Percentiles rank a stretch among this genome's conserved stretches.
Evolutionary conservation across 345 rosid genomes (phyloP).

Genomic region (Raphanus sativus): DNA sequence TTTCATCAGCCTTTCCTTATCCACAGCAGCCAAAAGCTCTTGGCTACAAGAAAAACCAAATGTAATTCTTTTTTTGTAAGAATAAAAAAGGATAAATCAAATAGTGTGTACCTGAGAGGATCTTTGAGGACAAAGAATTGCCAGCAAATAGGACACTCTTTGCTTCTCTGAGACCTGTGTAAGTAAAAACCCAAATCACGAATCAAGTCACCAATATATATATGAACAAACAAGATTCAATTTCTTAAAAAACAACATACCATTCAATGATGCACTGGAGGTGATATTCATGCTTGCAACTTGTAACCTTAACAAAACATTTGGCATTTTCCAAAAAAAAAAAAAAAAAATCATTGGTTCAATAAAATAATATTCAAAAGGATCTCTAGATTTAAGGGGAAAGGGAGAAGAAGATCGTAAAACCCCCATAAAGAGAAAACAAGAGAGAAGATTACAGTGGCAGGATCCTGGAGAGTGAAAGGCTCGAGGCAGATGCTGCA

Average conservation of each 20-base stretch:
- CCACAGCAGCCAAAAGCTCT: conserved; percentile 77
- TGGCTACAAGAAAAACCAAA: conserved; percentile 47
- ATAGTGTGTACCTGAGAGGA: conserved; percentile 55
- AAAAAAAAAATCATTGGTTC: neutral
- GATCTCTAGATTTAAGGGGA: neutral
- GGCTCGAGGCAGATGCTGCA: conserved; percentile 93
- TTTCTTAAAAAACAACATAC: conserved; percentile 31
- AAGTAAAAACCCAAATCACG: neutral
- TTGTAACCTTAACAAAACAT: conserved; percentile 53
- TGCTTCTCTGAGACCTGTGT: conserved; percentile 91
- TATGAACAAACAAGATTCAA: neutral
- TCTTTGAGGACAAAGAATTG: conserved; percentile 65
- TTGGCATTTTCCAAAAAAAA: neutral
- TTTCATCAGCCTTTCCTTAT: conserved; percentile 55
- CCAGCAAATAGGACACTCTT: conserved; percentile 95
- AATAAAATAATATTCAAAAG: conserved; percentile 2
- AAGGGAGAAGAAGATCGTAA: neutral
- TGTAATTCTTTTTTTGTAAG: neutral
- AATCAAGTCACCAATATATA: neutral
- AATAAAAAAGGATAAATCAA: neutral
- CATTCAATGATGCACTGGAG: conserved; percentile 96
- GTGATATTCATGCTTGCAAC: conserved; percentile 94
- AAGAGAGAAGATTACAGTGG: conserved; percentile 47
- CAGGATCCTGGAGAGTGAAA: conserved; percentile 64
- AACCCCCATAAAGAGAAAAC: neutral